Percentiles rank a stretch among this genome's conserved stretches.
These are phyloP conservation scores for Cercospora nicotianae DNA, from an alignment of 2,329 filamentous ascomycete species.

Conservation along the genomic window DNA sequence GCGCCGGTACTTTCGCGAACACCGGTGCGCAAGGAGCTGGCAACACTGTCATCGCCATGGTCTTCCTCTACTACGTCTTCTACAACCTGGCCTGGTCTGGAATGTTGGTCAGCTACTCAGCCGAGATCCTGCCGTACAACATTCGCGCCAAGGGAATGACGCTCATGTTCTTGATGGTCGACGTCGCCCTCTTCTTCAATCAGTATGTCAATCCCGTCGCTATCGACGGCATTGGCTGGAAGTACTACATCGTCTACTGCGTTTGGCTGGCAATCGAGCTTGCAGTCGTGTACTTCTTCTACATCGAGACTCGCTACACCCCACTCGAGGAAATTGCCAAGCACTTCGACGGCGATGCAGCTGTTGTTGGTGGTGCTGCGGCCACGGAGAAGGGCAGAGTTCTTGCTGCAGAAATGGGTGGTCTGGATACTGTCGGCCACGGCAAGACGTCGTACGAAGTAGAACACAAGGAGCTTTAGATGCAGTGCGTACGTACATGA, in stretches of 20 bases:
- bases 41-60: slow-evolving; percentile 37
- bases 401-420: slow-evolving; percentile 32
- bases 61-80: slow-evolving; percentile 39
- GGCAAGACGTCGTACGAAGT: slow-evolving; percentile 27
- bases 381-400: slow-evolving; percentile 39
- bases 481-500: neutral
- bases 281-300: slow-evolving; percentile 38
- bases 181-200: slow-evolving; percentile 49
- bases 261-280: slow-evolving; percentile 39
- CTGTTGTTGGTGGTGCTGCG: slow-evolving; percentile 40
- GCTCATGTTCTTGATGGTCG: slow-evolving; percentile 49
- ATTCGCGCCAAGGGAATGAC: slow-evolving; percentile 50
- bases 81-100: slow-evolving; percentile 47
- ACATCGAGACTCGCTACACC: slow-evolving; percentile 47
- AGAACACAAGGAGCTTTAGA: slow-evolving; percentile 32
- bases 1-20: slow-evolving; percentile 31
- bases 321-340: slow-evolving; percentile 50
- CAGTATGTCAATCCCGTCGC: slow-evolving; percentile 40
- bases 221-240: slow-evolving; percentile 32
- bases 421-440: slow-evolving; percentile 24
- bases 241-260: slow-evolving; percentile 38
- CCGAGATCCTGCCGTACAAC: slow-evolving; percentile 50
- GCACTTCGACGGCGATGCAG: slow-evolving; percentile 47
- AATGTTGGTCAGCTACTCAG: slow-evolving; percentile 47
- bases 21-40: slow-evolving; percentile 30